These are phyloP conservation scores for Penicillium hordei DNA, from an alignment of 2,329 filamentous ascomycete species.

Conservation along the genomic window DNA sequence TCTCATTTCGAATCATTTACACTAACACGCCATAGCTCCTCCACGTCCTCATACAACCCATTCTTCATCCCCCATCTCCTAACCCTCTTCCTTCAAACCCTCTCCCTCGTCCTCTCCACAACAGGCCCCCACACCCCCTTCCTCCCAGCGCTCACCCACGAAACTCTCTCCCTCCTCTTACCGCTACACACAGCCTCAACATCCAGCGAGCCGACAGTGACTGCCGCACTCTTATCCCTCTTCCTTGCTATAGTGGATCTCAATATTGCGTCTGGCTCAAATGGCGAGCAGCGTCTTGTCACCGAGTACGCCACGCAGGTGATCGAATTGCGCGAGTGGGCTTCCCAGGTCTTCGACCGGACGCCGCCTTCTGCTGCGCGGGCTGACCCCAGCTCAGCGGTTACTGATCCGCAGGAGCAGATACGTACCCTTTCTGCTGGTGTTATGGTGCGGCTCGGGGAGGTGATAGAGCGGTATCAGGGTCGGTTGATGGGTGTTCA, in stretches of 20 bases:
- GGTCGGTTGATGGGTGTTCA: conserved; percentile 71
- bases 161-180: conserved; percentile 82
- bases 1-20: background rate
- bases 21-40: conserved; percentile 29
- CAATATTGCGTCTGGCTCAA: conserved; percentile 55
- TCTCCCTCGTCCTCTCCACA: conserved; percentile 79
- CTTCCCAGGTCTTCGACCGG: conserved; percentile 69
- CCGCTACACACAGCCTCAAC: conserved; percentile 56
- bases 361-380: conserved; percentile 50
- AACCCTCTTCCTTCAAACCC: conserved; percentile 77
- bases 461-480: conserved; percentile 80
- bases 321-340: conserved; percentile 86
- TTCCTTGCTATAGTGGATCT: conserved; percentile 79
- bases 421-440: conserved; percentile 66
- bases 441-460: conserved; percentile 75
- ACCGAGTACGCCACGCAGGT: conserved; percentile 72
- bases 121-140: conserved; percentile 75
- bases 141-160: conserved; percentile 76
- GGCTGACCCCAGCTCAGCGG: conserved; percentile 60
- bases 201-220: conserved; percentile 63
- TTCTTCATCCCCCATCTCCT: conserved; percentile 75
- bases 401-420: conserved; percentile 44
- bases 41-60: conserved; percentile 53
- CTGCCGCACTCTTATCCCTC: conserved; percentile 74
- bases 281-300: conserved; percentile 67